phyloP scores from a whole-genome alignment of 2,329 filamentous ascomycete species.

The Venturia carpophila region DNA sequence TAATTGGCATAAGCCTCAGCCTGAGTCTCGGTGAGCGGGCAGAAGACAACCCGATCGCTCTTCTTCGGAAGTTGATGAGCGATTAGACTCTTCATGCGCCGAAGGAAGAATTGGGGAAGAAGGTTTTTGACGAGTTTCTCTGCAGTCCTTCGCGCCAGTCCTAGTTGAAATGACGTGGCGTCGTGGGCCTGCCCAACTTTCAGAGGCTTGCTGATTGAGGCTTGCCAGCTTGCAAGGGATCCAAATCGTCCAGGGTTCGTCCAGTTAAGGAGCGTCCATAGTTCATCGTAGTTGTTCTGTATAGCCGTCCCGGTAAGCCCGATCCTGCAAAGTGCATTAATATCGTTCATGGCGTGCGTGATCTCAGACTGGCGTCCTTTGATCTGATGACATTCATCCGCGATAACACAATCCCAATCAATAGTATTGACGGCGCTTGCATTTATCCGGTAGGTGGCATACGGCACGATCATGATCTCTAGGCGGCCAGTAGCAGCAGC shows the following conservation, averaged over 20 bases:
- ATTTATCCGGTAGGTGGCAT: conserved; percentile 75
- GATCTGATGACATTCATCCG: conserved; percentile 86
- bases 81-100: conserved; percentile 87
- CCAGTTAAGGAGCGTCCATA: conserved; percentile 96
- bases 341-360: conserved; percentile 77
- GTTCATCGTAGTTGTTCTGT: conserved; percentile 94
- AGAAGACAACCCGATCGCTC: conserved; percentile 90
- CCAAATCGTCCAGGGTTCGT: conserved; percentile 73
- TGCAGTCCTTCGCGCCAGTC: conserved; percentile 71
- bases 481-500: conserved; percentile 67
- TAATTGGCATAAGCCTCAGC: conserved; percentile 75
- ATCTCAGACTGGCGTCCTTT: conserved; percentile 73
- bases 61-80: conserved; percentile 91
- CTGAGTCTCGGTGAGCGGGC: conserved; percentile 76
- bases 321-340: conserved; percentile 87
- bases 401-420: conserved; percentile 87
- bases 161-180: conserved; percentile 75
- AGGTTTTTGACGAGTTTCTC: conserved; percentile 79
- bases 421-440: conserved; percentile 72
- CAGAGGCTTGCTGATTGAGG: conserved; percentile 68
- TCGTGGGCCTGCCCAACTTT: conserved; percentile 88
- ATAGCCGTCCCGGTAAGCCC: conserved; percentile 93
- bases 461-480: conserved; percentile 92
- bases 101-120: conserved; percentile 80
- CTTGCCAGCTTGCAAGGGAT: conserved; percentile 66